Evolutionary conservation across 305 asterid species (phyloP).

Genomic region (Petunia hybrid): DNA sequence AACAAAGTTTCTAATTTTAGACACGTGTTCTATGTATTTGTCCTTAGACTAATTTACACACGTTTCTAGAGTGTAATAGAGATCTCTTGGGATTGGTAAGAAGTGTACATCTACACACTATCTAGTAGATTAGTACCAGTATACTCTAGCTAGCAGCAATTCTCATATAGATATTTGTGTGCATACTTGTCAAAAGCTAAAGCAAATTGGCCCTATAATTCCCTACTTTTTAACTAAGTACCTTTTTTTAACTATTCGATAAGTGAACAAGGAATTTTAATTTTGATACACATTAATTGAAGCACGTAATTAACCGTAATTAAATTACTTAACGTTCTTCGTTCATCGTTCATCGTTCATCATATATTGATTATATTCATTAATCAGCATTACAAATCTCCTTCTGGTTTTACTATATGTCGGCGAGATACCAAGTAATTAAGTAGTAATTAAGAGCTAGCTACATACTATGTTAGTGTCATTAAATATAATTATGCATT

Average conservation of each 20-base stretch:
- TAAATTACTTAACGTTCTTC: neutral
- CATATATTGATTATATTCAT: too few species aligned
- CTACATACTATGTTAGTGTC: too few species aligned
- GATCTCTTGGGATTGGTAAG: neutral
- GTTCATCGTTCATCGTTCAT: neutral
- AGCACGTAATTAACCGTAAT: neutral
- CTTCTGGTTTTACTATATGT: too few species aligned
- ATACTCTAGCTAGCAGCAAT: neutral
- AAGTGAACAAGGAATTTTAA: neutral
- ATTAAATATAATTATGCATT: too few species aligned
- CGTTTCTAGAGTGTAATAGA: neutral
- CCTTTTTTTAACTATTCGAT: neutral
- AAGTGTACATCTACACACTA: neutral
- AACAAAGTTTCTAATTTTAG: neutral
- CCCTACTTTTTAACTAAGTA: too few species aligned
- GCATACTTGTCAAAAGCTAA: constrained; percentile 4
- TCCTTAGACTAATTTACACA: neutral
- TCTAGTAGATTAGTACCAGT: neutral
- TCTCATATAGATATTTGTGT: neutral
- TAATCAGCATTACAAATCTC: too few species aligned
- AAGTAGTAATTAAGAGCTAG: too few species aligned
- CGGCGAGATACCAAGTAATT: too few species aligned
- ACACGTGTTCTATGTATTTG: neutral
- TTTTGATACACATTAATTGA: neutral
- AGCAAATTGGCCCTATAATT: neutral